Conservation (phyloP, 1,139 yeast species). For the Blastobotrys ciferrii region DNA sequence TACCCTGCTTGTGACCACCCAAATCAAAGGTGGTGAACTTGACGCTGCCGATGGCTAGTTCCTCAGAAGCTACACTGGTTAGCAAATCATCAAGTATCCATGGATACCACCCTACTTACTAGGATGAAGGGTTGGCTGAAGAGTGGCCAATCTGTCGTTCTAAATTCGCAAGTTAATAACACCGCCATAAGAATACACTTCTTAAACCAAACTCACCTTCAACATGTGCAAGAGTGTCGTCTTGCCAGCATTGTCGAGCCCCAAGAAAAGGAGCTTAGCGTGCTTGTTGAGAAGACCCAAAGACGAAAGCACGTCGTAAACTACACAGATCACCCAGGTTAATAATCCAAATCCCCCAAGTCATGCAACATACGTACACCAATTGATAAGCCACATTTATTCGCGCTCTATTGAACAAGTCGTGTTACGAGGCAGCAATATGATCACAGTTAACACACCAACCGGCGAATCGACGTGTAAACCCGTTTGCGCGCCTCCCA, state of each 20-base stretch:
- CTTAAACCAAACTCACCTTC: slow-evolving; percentile 42
- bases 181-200: too few relatives aligned
- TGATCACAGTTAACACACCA: background rate
- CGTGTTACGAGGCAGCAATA: background rate
- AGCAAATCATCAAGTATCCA: background rate
- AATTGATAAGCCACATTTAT: slow-evolving; percentile 54
- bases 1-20: slow-evolving; percentile 88
- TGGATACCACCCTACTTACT: slow-evolving; percentile 28
- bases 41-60: slow-evolving; percentile 92
- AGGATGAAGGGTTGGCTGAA: slow-evolving; percentile 98
- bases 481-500: background rate
- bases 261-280: slow-evolving; percentile 91
- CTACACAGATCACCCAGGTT: slow-evolving; percentile 31
- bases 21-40: slow-evolving; percentile 96
- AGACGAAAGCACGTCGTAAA: slow-evolving; percentile 90
- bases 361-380: slow-evolving; percentile 46
- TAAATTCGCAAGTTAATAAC: slow-evolving; percentile 21
- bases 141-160: slow-evolving; percentile 95
- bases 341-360: background rate
- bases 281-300: slow-evolving; percentile 97
- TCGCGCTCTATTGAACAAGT: background rate
- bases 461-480: background rate
- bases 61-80: slow-evolving; percentile 64
- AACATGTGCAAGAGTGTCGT: slow-evolving; percentile 96
- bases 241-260: slow-evolving; percentile 98